phyloP scores from a whole-genome alignment of 2,329 filamentous ascomycete genomes.

The Penicillium sp. region DNA sequence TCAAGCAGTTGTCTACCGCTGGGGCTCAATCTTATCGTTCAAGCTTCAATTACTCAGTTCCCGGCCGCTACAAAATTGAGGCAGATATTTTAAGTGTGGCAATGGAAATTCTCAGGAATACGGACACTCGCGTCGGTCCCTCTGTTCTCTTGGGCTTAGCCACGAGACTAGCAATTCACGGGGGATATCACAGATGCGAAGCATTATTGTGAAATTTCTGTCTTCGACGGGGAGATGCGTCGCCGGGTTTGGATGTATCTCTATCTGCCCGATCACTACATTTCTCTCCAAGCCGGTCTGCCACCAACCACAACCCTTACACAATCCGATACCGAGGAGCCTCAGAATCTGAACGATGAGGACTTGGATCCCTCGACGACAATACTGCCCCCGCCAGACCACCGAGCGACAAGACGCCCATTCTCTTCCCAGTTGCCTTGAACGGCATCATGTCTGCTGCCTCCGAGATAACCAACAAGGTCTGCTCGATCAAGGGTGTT shows the following conservation, averaged over 20 bases:
- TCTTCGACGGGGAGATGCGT: slow-evolving; percentile 56
- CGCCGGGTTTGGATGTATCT: slow-evolving; percentile 39
- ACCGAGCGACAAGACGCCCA: slow-evolving; percentile 50
- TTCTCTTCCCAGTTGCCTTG: slow-evolving; percentile 34
- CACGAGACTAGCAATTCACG: slow-evolving; percentile 57
- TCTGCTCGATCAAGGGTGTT: too few relatives aligned
- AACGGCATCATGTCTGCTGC: slow-evolving; percentile 29
- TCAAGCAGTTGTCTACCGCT: slow-evolving; percentile 36
- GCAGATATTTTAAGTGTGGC: slow-evolving; percentile 19
- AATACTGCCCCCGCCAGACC: slow-evolving; percentile 53
- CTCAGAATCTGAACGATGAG: slow-evolving; percentile 57
- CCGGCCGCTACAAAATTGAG: slow-evolving; percentile 26
- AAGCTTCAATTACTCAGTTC: slow-evolving; percentile 23
- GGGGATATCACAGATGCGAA: slow-evolving; percentile 57
- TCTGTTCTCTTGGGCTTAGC: slow-evolving; percentile 55
- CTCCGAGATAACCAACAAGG: slow-evolving; percentile 30
- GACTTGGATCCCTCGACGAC: slow-evolving; percentile 54
- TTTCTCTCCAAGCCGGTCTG: slow-evolving; percentile 61
- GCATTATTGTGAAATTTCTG: slow-evolving; percentile 51
- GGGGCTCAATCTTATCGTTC: slow-evolving; percentile 37
- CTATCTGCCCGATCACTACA: slow-evolving; percentile 56
- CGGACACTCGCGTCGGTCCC: slow-evolving; percentile 45
- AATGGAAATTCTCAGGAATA: slow-evolving; percentile 20
- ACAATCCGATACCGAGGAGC: slow-evolving; percentile 56
- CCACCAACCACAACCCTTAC: slow-evolving; percentile 57